Evolutionary conservation across 2,329 filamentous ascomycete species (phyloP), one percentile per base, ranked within the genome.

Genomic region (Fusarium oligoseptatum): DNA sequence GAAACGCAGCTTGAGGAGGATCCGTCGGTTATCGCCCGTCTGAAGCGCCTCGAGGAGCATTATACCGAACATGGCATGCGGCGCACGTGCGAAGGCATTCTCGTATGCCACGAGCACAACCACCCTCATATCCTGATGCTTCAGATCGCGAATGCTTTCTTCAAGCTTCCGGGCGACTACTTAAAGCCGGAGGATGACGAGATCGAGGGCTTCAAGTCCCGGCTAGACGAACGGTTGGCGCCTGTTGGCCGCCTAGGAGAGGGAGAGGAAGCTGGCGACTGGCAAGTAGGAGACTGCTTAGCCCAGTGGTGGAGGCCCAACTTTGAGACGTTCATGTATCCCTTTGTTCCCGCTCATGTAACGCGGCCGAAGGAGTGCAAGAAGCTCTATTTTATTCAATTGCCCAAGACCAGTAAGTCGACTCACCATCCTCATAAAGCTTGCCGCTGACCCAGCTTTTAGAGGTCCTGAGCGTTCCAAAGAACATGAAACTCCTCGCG

Each of bases 241-340:
- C 97, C 97, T 1, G 94, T 97, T n/a, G 95, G 95, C 64, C 92
- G 93, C 58, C 91, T 94, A 29, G 94, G 95, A 71, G 94, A 97
- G 83, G 94, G 94, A 60, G 94, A 97, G 78, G 95, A 96, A 82
- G 94, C 94, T 74, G 83, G 82, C 20, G 95, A 98, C 81, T 99
- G 97, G 97, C 90, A 97, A 82, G 92, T 99, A 77, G 95, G 94
- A 78, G 97, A 98, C 82, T 98, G 95, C 58, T 88, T 99, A 66
- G 96, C 97, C 64, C 95, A 98, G 85, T 99, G 97, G 97, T 99
- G 96, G 95, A 90, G 97, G 67, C 97, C 97, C 64, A 99, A 98
- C 87, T 98, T 98, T 82, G 97, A 99, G 88, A 98, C 97, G 3
- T 98, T 98, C 88, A 98, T 99, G 95, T 99, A 99, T 83, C 97